Conservation (phyloP, 148 eudicot genomes). For the Silene uniflora region DNA sequence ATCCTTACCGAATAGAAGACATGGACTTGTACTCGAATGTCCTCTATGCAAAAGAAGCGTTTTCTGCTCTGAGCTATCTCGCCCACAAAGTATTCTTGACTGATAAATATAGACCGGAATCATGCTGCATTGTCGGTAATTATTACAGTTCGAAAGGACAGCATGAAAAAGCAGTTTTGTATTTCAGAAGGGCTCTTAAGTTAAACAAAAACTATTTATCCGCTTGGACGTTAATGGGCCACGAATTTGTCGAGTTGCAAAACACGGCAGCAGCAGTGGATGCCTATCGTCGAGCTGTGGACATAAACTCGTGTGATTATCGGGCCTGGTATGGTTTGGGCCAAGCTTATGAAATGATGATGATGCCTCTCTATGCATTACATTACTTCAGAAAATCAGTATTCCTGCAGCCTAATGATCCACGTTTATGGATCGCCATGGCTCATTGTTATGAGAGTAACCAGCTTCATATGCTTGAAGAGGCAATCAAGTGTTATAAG, state of each 20-base stretch:
- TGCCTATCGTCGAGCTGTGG: conserved; percentile 94
- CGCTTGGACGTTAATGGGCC: conserved; percentile 98
- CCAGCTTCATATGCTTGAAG: conserved; percentile 84
- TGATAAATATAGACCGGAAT: conserved; percentile 93
- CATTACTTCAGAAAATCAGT: conserved; percentile 84
- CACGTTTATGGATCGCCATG: conserved; percentile 98
- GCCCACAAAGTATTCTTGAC: conserved; percentile 81
- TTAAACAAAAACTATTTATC: conserved; percentile 84
- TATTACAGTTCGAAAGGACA: conserved; percentile 96
- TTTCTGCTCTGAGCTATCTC: conserved; percentile 83
- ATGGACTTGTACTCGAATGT: conserved; percentile 99
- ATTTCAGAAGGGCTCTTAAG: conserved; percentile 87
- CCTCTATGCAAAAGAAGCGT: conserved; percentile 88
- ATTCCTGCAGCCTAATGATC: conserved; percentile 84
- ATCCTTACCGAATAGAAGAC: conserved; percentile 92
- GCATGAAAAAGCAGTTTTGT: conserved; percentile 87
- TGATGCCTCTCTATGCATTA: conserved; percentile 87
- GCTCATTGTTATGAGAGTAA: conserved; percentile 95
- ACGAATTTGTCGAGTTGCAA: conserved; percentile 91
- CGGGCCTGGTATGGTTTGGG: conserved; percentile 99
- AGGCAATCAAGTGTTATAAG: conserved; percentile 88
- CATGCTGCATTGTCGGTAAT: conserved; percentile 95
- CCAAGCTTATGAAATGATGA: conserved; percentile 98
- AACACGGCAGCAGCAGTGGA: conserved; percentile 94
- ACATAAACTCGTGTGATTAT: conserved; percentile 88